Evolutionary conservation across 768 basidiomycete species (phyloP).

Genomic region (Hygrophorus russula): DNA sequence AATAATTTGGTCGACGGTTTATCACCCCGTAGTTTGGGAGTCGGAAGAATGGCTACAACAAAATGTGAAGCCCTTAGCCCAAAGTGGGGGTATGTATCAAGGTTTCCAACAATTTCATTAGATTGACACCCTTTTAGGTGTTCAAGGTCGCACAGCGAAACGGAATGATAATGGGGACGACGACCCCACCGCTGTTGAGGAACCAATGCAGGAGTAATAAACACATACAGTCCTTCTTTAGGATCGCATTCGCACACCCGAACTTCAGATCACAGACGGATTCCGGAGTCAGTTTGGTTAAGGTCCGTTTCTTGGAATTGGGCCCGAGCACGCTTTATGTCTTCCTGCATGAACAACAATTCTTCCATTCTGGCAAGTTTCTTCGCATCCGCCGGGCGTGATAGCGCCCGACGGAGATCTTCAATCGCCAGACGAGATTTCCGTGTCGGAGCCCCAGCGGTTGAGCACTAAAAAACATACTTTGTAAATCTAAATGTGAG

Average conservation of each 20-base stretch:
- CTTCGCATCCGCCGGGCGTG: conserved; percentile 80
- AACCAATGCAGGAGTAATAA: conserved; percentile 63
- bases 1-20: conserved; percentile 3
- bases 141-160: conserved; percentile 39
- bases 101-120: background rate
- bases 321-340: conserved; percentile 79
- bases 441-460: conserved; percentile 56
- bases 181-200: conserved; percentile 21
- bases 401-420: conserved; percentile 71
- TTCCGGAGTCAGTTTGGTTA: conserved; percentile 22
- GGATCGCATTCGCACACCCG: background rate
- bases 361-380: conserved; percentile 91
- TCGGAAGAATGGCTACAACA: conserved; percentile 88
- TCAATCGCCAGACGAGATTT: conserved; percentile 77
- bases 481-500: conserved; percentile 4
- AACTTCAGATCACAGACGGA: background rate
- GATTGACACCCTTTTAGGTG: conserved; percentile 23
- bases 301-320: conserved; percentile 52
- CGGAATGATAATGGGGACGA: conserved; percentile 16
- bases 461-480: conserved; percentile 45
- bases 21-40: conserved; percentile 70
- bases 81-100: conserved; percentile 52
- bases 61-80: conserved; percentile 66
- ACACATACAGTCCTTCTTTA: background rate
- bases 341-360: conserved; percentile 86